Percentiles rank a stretch among this genome's conserved stretches.
phyloP scores from a whole-genome alignment of 2,329 filamentous ascomycete genomes.

The Calonectria leucothoes region DNA sequence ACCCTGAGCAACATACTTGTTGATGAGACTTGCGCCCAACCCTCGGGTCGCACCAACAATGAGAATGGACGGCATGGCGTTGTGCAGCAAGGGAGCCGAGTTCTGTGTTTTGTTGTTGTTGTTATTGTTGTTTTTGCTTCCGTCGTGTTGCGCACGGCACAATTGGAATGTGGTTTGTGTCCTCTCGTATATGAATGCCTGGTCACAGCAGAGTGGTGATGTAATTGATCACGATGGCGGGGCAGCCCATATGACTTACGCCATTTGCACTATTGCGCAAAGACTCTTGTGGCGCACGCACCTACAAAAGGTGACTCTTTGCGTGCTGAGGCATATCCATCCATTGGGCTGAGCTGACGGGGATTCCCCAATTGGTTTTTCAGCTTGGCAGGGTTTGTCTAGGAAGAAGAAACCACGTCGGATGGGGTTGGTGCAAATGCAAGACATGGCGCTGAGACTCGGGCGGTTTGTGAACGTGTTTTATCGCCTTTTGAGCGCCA shows the following conservation, averaged over 20 bases:
- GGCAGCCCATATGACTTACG: conserved; percentile 6
- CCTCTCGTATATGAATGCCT: background rate
- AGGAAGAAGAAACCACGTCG: background rate
- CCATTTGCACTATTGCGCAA: conserved; percentile 22
- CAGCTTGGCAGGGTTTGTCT: background rate
- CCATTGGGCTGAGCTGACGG: background rate
- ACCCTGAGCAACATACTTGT: conserved; percentile 63
- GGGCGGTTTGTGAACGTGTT: background rate
- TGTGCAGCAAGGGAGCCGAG: background rate
- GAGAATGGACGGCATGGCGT: conserved; percentile 62
- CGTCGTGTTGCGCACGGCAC: background rate
- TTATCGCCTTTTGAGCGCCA: background rate
- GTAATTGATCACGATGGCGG: conserved; percentile 33
- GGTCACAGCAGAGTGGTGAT: conserved; percentile 25
- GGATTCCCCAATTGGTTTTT: background rate
- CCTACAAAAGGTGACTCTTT: background rate
- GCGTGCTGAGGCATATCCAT: background rate
- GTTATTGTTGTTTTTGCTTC: background rate
- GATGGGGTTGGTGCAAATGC: background rate
- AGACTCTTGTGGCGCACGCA: conserved; percentile 3
- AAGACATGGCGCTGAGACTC: background rate
- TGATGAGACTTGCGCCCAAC: conserved; percentile 71
- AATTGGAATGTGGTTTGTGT: conserved; percentile 5
- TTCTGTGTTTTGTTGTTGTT: background rate
- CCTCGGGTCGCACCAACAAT: conserved; percentile 77